These are phyloP conservation scores for Zhuliangozyma blackwelliae DNA, from an alignment of 1,139 yeast genomes.

Conservation along the genomic window DNA sequence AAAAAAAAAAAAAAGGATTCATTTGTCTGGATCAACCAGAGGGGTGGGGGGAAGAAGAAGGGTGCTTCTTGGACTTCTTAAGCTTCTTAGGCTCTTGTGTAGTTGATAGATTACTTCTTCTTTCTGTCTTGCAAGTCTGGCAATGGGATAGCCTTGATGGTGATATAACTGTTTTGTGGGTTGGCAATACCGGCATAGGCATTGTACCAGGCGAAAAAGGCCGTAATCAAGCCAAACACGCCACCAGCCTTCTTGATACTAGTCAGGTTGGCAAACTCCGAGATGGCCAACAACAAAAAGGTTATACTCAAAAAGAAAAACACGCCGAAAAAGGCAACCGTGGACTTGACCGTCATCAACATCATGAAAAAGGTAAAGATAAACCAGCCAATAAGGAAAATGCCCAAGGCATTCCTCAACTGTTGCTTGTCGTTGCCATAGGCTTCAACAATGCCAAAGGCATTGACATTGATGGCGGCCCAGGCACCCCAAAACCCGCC, in stretches of 20 bases:
- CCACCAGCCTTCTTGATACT: conserved; percentile 66
- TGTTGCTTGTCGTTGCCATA: conserved; percentile 33
- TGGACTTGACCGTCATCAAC: conserved; percentile 70
- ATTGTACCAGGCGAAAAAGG: conserved; percentile 82
- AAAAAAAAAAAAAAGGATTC: no score
- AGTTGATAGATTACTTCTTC: conserved; percentile 3
- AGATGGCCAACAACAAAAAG: conserved; percentile 62
- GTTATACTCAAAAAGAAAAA: conserved; percentile 65
- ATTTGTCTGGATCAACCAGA: not conserved
- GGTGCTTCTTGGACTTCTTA: no score
- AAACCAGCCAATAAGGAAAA: conserved; percentile 74
- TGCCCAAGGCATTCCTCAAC: conserved; percentile 56
- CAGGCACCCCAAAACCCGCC: conserved; percentile 91
- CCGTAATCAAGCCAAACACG: conserved; percentile 72
- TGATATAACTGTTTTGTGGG: conserved; percentile 62
- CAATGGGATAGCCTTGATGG: conserved; percentile 48
- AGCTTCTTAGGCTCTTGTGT: no score
- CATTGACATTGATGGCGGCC: conserved; percentile 67
- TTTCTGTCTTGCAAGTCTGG: conserved; percentile 33
- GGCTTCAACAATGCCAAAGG: conserved; percentile 68
- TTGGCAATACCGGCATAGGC: conserved; percentile 90
- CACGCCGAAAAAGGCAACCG: conserved; percentile 67
- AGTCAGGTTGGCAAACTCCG: conserved; percentile 35
- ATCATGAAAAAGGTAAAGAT: conserved; percentile 69
- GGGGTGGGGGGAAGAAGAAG: no score